Evolutionary conservation across 805 yeast species (phyloP).

Genomic region (Candida sanyiensis): DNA sequence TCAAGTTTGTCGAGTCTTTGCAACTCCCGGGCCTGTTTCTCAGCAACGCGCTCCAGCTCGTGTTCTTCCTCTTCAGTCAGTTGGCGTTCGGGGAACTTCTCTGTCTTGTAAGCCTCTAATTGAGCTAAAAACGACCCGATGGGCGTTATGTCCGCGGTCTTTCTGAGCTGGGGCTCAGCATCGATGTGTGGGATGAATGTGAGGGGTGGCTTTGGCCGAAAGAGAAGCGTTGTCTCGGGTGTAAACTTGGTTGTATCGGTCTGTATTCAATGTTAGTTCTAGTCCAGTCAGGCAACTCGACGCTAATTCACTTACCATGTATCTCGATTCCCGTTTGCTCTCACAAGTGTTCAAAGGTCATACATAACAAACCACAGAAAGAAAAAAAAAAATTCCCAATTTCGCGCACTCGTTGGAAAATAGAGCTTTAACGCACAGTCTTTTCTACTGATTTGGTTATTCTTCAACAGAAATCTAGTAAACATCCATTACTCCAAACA

Average conservation of each 20-base stretch:
- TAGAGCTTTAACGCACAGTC: too few species aligned
- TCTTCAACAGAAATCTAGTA: too few species aligned
- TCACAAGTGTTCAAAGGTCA: neutral
- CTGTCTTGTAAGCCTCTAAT: slow-evolving; percentile 27
- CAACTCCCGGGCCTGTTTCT: slow-evolving; percentile 22
- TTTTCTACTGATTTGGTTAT: too few species aligned
- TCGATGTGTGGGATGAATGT: slow-evolving; percentile 19
- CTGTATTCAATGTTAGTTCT: slow-evolving; percentile 8
- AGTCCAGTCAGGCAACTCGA: neutral
- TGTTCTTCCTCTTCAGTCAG: slow-evolving; percentile 26
- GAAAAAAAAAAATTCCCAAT: too few species aligned
- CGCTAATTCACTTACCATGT: neutral
- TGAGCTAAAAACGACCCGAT: slow-evolving; percentile 18
- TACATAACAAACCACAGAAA: too few species aligned
- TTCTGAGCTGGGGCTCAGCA: slow-evolving; percentile 13
- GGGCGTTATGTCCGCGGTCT: slow-evolving; percentile 18
- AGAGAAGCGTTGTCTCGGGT: slow-evolving; percentile 36
- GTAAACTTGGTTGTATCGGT: slow-evolving; percentile 32
- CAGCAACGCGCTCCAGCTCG: slow-evolving; percentile 26
- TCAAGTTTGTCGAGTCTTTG: slow-evolving; percentile 29
- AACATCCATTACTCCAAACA: too few species aligned
- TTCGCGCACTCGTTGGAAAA: too few species aligned
- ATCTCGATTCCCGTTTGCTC: too few species aligned
- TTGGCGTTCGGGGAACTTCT: slow-evolving; percentile 14
- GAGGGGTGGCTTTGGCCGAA: slow-evolving; percentile 27